Percentiles rank a stretch among this genome's conserved stretches.
phyloP scores from a whole-genome alignment of 345 rosid genomes.

The Corchorus olitorius region DNA sequence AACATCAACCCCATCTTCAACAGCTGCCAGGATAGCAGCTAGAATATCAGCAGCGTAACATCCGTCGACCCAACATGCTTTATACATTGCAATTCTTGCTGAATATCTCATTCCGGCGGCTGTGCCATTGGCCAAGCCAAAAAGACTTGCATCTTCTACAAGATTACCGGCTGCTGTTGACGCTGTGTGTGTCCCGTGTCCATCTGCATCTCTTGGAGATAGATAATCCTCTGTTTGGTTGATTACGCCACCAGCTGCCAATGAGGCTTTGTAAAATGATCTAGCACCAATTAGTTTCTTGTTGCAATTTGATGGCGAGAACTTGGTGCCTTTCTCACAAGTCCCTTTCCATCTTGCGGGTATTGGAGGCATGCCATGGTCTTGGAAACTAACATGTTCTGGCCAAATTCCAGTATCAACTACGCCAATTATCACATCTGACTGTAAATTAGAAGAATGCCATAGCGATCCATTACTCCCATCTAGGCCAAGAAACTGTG shows the following conservation, averaged over 20 bases:
- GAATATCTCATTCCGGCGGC: constrained; percentile 73
- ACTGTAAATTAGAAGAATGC: constrained; percentile 39
- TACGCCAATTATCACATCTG: constrained; percentile 67
- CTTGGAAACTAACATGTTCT: constrained; percentile 69
- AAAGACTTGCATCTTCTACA: constrained; percentile 45
- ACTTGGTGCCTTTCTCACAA: constrained; percentile 66
- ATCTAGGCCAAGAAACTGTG: constrained; percentile 72
- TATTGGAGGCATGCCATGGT: constrained; percentile 49
- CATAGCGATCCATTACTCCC: too few species aligned
- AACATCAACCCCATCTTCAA: too few species aligned
- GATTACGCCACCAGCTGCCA: constrained; percentile 45
- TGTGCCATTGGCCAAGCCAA: constrained; percentile 59
- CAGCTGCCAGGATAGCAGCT: constrained; percentile 73
- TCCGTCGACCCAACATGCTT: too few species aligned
- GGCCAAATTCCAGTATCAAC: constrained; percentile 85
- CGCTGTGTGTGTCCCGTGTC: constrained; percentile 91
- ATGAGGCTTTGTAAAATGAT: constrained; percentile 64
- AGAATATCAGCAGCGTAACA: constrained; percentile 61
- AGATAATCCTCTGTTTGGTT: constrained; percentile 43
- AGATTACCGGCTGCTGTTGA: constrained; percentile 70
- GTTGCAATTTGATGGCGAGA: constrained; percentile 62
- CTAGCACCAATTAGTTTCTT: constrained; percentile 79
- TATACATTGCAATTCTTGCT: constrained; percentile 72
- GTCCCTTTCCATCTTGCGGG: constrained; percentile 77
- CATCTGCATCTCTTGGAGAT: constrained; percentile 68